Evolutionary conservation across 1,284 basidiomycete species (phyloP).

Genomic region (Puccinia polysora): DNA sequence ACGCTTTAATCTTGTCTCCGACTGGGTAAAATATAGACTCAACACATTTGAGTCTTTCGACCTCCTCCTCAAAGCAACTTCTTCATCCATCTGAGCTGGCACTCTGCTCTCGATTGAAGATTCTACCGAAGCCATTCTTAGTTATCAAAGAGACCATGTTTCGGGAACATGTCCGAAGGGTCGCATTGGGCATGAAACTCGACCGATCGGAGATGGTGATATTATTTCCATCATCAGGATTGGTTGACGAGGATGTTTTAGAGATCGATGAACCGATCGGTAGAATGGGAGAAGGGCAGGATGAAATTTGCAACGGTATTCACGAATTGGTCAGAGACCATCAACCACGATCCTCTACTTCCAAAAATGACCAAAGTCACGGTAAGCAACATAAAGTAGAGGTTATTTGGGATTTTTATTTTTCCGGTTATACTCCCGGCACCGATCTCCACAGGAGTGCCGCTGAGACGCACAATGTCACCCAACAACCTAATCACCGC

Average conservation of each 20-base stretch:
- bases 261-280: neutral
- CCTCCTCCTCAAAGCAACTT: constrained; percentile 61
- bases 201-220: constrained; percentile 14
- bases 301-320: too few relatives aligned
- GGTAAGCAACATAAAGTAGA: constrained; percentile 16
- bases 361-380: neutral
- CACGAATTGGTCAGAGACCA: too few relatives aligned
- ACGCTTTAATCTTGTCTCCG: neutral
- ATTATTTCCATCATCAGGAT: constrained; percentile 15
- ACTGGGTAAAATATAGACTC: constrained; percentile 30
- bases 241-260: constrained; percentile 28
- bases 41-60: constrained; percentile 48
- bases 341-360: too few relatives aligned
- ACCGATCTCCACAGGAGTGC: too few relatives aligned
- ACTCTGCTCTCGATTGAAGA: constrained; percentile 79
- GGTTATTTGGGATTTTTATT: constrained; percentile 43
- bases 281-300: neutral
- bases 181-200: constrained; percentile 10
- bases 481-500: too few relatives aligned
- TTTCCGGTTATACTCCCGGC: too few relatives aligned
- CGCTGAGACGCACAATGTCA: too few relatives aligned
- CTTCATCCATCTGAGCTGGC: constrained; percentile 77
- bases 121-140: constrained; percentile 85
- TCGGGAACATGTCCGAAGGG: constrained; percentile 72
- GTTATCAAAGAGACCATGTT: constrained; percentile 86